These are phyloP conservation scores for Crassisporium funariophilum DNA, from an alignment of 768 basidiomycete species.

Conservation along the genomic window DNA sequence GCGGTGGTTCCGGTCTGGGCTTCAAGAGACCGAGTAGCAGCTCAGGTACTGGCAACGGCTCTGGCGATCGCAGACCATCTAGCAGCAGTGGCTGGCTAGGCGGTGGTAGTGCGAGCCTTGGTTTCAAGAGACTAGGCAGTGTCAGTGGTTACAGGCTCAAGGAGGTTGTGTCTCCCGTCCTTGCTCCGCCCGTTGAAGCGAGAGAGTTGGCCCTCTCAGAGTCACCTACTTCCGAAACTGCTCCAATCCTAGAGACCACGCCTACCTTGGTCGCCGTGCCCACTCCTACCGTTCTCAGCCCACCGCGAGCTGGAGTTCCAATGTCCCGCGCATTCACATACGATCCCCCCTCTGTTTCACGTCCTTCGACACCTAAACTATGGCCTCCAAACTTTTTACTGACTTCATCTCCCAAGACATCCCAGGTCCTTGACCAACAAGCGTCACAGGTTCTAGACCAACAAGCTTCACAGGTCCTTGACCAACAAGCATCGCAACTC, in stretches of 20 bases:
- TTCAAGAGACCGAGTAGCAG: no score
- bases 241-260: no score
- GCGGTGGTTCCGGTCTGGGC: no score
- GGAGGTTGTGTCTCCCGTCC: slow-evolving; percentile 16
- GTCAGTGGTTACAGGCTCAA: slow-evolving; percentile 17
- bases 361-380: slow-evolving; percentile 34
- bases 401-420: slow-evolving; percentile 29
- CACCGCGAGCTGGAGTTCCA: slow-evolving; percentile 7
- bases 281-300: slow-evolving; percentile 10
- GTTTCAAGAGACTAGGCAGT: slow-evolving; percentile 8
- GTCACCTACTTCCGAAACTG: slow-evolving; percentile 10
- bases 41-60: not conserved
- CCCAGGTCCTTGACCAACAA: slow-evolving; percentile 50
- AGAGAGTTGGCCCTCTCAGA: slow-evolving; percentile 23
- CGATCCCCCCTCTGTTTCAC: slow-evolving; percentile 30
- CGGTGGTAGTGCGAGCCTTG: not conserved
- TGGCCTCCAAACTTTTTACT: slow-evolving; percentile 35
- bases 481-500: slow-evolving; percentile 48
- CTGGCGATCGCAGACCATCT: not conserved
- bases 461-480: slow-evolving; percentile 46
- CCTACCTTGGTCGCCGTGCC: slow-evolving; percentile 19
- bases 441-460: slow-evolving; percentile 46
- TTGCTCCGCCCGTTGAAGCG: slow-evolving; percentile 31
- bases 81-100: not conserved
- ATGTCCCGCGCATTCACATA: slow-evolving; percentile 19